Base-by-base conservation (phyloP, 805 yeast genomes). In the Starmera dryadoides region DNA sequence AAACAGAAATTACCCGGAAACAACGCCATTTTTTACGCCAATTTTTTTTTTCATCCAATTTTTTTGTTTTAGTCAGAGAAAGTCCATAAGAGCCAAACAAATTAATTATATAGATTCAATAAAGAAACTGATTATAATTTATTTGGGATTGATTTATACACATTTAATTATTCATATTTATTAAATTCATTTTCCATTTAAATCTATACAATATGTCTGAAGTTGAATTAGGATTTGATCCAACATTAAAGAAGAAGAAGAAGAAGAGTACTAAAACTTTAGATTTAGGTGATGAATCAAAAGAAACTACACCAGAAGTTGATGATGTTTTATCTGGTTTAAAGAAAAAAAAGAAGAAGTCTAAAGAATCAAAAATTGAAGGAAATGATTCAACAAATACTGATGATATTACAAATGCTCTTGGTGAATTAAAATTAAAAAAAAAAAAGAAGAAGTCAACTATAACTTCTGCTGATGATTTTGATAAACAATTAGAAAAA, bases 341-440 rank as follows among this genome's bases (percentile, higher is more conserved):
- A 58, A 86, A 84, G 64, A 85, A 85, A 68, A 86, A 86, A 74
- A 79, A 87, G 76, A 86, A 85, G 83, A 75, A 85, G 64, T 66
- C 78, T 46, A 62, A 64, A 42, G 68, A 66, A 43, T 47, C 61
- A 17, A 59, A 56, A 44, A 57, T 59, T 8, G 62, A 59, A 9
- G 56, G 53, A 11, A 60, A 53, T 21, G 73, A 65, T 33, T 68
- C 62, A 37, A 49, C 48, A 22, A 40, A 42, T 15, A 56, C 59
- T 17, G 70, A 66, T 44, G 75, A 63, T 30, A 65, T 76, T 30
- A 68, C 79, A 26, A 85, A 79, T 46, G 75, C 80, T 46, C 71
- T 83, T 40, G 80, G 80, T 19, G 91, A 85, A 33, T 63, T 82
- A 55, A 79, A 78, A 53, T 70, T 82, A 62, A 84, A 85, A 72